A percentile compares a stretch with the other conserved stretches of the same genome.
These are phyloP conservation scores for Phytophthora melonis DNA, from an alignment of 352 stramenopile genomes.

Conservation along the genomic window DNA sequence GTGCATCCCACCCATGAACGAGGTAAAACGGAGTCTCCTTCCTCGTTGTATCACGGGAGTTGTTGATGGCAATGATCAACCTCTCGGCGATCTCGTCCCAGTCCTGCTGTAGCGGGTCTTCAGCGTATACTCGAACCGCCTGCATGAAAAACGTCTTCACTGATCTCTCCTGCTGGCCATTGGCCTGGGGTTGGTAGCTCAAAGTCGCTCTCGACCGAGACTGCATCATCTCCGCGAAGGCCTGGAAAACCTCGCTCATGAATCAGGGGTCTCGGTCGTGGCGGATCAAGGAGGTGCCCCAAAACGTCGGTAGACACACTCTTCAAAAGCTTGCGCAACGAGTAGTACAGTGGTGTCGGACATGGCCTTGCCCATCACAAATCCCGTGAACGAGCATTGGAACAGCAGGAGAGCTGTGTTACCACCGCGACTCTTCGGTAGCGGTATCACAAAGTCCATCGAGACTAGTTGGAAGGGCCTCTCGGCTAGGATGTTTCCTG, in stretches of 20 bases:
- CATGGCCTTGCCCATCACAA: constrained; percentile 1
- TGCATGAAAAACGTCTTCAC: constrained; percentile 10
- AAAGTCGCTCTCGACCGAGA: not conserved
- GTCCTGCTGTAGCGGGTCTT: not conserved
- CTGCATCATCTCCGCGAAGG: not conserved
- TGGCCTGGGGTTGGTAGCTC: not conserved
- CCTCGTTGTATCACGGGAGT: not conserved
- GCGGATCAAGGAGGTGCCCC: not conserved
- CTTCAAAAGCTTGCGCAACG: not conserved
- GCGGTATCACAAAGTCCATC: not conserved
- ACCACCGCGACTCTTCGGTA: constrained; percentile 9
- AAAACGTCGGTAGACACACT: not conserved
- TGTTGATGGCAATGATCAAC: not conserved
- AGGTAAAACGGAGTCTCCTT: constrained; percentile 11
- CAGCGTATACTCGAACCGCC: constrained; percentile 1
- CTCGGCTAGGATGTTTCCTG: constrained; percentile 15
- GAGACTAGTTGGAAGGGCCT: constrained; percentile 12
- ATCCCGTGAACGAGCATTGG: constrained; percentile 1
- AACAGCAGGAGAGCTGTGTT: not conserved
- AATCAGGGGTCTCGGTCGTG: constrained; percentile 4
- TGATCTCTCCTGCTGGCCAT: constrained; percentile 5
- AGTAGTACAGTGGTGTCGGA: not conserved
- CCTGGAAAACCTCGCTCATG: not conserved
- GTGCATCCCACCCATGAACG: constrained; percentile 4
- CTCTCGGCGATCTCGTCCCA: not conserved